These are phyloP conservation scores for Haematococcus sp. DNA, from an alignment of 139 green algal species.

Conservation along the genomic window DNA sequence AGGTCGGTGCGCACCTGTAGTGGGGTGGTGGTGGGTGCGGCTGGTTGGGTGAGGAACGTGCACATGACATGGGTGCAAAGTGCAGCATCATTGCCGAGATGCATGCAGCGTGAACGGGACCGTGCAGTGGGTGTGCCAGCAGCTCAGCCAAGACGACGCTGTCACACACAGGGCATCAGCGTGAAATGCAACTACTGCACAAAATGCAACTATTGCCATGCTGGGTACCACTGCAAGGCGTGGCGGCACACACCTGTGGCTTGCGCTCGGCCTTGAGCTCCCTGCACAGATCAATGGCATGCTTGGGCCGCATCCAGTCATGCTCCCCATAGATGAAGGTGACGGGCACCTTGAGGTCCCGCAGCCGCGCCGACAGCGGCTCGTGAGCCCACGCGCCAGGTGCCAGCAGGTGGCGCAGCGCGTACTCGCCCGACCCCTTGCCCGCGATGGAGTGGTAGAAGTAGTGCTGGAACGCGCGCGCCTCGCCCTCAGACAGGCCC, in stretches of 20 bases:
- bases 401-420: constrained; percentile 74
- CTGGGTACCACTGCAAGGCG: too few species aligned
- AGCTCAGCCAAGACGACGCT: too few species aligned
- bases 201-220: too few species aligned
- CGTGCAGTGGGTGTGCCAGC: too few species aligned
- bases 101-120: too few species aligned
- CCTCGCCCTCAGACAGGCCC: constrained; percentile 43
- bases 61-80: too few species aligned
- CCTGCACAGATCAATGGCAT: constrained; percentile 36
- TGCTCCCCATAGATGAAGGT: constrained; percentile 71
- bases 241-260: background rate
- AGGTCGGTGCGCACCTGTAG: constrained; percentile 25
- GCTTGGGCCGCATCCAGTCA: constrained; percentile 70
- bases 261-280: constrained; percentile 14
- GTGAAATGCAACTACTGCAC: too few species aligned
- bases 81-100: too few species aligned
- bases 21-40: too few species aligned
- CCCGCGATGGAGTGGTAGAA: constrained; percentile 54
- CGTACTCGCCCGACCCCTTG: constrained; percentile 37
- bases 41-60: too few species aligned
- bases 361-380: constrained; percentile 64
- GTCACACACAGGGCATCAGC: too few species aligned
- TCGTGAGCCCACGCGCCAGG: constrained; percentile 76
- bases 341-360: constrained; percentile 64
- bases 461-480: constrained; percentile 57